Conservation (phyloP, 2,329 filamentous ascomycete genomes). For the Trichoderma afroharzianum region DNA sequence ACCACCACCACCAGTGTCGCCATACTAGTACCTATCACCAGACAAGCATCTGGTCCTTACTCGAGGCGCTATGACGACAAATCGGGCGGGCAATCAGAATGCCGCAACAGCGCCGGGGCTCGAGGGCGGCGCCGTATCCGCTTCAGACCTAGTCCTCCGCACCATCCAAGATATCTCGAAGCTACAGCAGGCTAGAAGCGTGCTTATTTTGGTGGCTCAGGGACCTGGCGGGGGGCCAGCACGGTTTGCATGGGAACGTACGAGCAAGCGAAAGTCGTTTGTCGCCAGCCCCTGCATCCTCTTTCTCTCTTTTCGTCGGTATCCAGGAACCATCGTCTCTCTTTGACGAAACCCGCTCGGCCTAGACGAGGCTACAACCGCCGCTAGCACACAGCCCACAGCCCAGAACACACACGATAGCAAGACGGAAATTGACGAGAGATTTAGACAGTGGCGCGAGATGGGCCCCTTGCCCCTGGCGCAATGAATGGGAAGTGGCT, state of each 20-base stretch:
- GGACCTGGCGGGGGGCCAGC: neutral
- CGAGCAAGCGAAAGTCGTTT: neutral
- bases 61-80: neutral
- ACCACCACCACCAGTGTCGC: neutral
- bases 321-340: neutral
- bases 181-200: constrained; percentile 1
- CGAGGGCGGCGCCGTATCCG: neutral
- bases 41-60: neutral
- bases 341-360: neutral
- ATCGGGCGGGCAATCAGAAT: constrained; percentile 1
- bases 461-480: neutral
- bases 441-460: neutral
- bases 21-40: neutral
- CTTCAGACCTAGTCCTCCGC: constrained; percentile 11
- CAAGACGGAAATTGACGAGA: neutral
- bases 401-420: neutral
- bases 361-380: constrained; percentile 7
- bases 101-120: neutral
- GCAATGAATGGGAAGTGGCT: neutral
- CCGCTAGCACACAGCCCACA: neutral
- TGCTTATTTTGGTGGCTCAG: constrained; percentile 14
- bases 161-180: neutral
- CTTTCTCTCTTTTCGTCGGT: neutral
- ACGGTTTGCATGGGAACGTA: neutral
- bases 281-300: neutral